Percentiles rank a stretch among this genome's conserved stretches.
phyloP scores from a whole-genome alignment of 257 asterid species.

The Penstemon newberryi region DNA sequence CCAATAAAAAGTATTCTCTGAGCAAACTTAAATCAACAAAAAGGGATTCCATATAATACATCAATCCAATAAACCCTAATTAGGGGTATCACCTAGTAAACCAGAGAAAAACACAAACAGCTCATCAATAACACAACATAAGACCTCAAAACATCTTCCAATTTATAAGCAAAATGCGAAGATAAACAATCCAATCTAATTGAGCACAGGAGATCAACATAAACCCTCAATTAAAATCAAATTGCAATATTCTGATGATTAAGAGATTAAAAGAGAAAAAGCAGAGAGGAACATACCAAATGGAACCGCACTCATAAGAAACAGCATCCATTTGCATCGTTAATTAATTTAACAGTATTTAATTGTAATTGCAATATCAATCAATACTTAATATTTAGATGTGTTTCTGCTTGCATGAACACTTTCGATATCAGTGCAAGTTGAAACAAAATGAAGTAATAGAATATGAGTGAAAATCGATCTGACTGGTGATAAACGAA shows the following conservation, averaged over 20 bases:
- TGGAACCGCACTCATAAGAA: constrained; percentile 46
- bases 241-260: constrained; percentile 2
- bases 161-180: constrained; percentile 25
- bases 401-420: constrained; percentile 34
- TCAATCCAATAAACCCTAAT: constrained; percentile 19
- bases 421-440: constrained; percentile 33
- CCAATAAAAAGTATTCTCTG: constrained; percentile 1
- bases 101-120: constrained; percentile 21
- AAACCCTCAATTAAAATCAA: constrained; percentile 24
- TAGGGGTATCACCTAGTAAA: neutral
- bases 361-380: neutral
- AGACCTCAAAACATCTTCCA: constrained; percentile 16
- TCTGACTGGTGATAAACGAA: constrained; percentile 31
- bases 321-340: constrained; percentile 44
- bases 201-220: constrained; percentile 23
- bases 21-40: constrained; percentile 16
- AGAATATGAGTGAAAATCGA: constrained; percentile 24
- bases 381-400: constrained; percentile 33
- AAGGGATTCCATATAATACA: constrained; percentile 18
- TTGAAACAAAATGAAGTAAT: constrained; percentile 31
- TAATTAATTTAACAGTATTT: constrained; percentile 40
- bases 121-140: constrained; percentile 16
- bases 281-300: constrained; percentile 44
- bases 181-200: constrained; percentile 25
- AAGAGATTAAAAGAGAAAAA: constrained; percentile 1